Evolutionary conservation across 225 moss, liverwort and hornwort genomes (phyloP).

Genomic region (Straminergon stramineum): DNA sequence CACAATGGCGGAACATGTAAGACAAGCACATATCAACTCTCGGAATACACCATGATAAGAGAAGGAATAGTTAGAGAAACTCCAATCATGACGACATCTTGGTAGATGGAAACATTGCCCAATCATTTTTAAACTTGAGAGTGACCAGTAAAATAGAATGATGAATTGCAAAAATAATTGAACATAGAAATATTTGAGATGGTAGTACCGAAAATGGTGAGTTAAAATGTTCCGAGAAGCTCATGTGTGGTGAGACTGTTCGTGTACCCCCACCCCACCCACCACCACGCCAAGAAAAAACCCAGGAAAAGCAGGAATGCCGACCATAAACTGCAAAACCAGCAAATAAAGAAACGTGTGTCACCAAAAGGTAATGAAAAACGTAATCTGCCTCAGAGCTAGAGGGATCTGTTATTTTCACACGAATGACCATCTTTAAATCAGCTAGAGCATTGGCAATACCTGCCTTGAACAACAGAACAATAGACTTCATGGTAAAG

Average conservation of each 20-base stretch:
- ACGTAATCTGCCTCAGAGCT: neutral
- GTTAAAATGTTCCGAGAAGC: neutral
- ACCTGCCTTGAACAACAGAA: constrained; percentile 20
- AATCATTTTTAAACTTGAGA: neutral
- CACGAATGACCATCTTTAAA: neutral
- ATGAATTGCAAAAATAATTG: neutral
- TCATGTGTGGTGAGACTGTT: neutral
- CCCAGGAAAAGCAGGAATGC: neutral
- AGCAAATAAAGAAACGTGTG: neutral
- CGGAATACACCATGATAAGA: neutral
- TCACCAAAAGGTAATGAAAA: neutral
- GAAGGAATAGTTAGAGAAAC: neutral
- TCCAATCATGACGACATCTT: neutral
- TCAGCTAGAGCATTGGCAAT: constrained; percentile 9
- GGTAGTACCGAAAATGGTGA: constrained; percentile 4
- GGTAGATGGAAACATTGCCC: neutral
- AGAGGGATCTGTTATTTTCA: neutral
- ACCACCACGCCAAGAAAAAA: neutral
- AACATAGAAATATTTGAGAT: neutral
- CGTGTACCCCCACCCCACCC: neutral
- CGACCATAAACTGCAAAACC: constrained; percentile 24
- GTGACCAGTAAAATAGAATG: neutral
- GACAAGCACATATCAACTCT: neutral
- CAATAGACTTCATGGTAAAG: neutral
- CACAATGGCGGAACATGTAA: neutral